phyloP scores from a whole-genome alignment of 176 grass and related monocot species.

The Avena eriantha region DNA sequence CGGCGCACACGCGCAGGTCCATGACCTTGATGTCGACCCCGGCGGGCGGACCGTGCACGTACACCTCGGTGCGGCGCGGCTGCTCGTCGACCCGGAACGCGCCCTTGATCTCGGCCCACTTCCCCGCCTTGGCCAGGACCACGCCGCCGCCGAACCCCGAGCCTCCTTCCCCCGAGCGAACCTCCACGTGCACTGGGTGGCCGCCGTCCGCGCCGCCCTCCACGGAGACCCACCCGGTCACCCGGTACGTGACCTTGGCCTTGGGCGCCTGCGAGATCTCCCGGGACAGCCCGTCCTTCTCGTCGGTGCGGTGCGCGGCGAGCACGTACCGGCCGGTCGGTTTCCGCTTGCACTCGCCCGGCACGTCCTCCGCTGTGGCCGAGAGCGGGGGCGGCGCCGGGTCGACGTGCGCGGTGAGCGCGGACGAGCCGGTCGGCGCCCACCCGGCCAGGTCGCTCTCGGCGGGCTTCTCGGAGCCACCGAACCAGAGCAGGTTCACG shows the following conservation, averaged over 20 bases:
- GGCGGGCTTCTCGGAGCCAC: constrained; percentile 18
- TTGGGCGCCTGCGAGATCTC: constrained; percentile 30
- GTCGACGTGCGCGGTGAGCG: constrained; percentile 41
- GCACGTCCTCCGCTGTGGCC: neutral
- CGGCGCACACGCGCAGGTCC: constrained; percentile 56
- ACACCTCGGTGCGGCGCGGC: constrained; percentile 35
- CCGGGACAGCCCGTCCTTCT: constrained; percentile 55
- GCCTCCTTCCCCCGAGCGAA: constrained; percentile 23
- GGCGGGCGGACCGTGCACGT: constrained; percentile 53
- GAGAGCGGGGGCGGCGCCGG: neutral
- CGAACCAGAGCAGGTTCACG: constrained; percentile 43
- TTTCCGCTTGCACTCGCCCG: neutral
- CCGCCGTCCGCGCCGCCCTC: neutral
- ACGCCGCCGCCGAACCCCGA: constrained; percentile 47
- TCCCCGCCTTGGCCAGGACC: constrained; percentile 24
- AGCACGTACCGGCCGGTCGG: constrained; percentile 58
- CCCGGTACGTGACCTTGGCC: constrained; percentile 60
- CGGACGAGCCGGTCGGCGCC: constrained; percentile 52
- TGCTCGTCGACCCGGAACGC: constrained; percentile 57
- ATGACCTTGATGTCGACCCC: constrained; percentile 71
- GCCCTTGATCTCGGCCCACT: constrained; percentile 68
- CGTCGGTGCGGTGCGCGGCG: constrained; percentile 41
- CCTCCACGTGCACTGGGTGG: constrained; percentile 43
- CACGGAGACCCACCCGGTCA: constrained; percentile 57
- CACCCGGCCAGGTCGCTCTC: constrained; percentile 52